Conservation (phyloP, 2,329 filamentous ascomycete species). For the Arthrobotrys sinensis region DNA sequence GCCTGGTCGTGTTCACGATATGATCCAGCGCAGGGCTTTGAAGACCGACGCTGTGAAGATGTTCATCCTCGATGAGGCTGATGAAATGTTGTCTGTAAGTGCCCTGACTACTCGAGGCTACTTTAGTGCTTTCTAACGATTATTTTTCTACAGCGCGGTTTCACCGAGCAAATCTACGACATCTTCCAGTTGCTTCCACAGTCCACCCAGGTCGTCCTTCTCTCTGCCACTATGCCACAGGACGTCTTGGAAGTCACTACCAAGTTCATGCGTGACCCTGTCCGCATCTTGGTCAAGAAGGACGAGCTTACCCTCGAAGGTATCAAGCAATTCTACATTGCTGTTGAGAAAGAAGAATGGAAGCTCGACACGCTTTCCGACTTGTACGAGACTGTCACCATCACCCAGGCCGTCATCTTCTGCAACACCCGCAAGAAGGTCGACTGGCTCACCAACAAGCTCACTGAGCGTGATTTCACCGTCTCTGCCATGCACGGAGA, state of each 20-base stretch:
- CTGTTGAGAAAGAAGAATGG: conserved; percentile 99
- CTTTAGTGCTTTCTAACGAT: conserved; percentile 65
- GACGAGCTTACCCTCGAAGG: conserved; percentile 99
- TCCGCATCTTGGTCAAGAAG: conserved; percentile 99
- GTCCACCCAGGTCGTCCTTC: conserved; percentile 97
- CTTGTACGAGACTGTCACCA: conserved; percentile 99
- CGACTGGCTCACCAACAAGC: conserved; percentile 99
- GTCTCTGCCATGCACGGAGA: conserved; percentile 99
- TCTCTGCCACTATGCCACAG: conserved; percentile 98
- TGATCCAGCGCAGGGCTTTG: conserved; percentile 98
- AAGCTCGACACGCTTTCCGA: conserved; percentile 99
- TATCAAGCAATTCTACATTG: conserved; percentile 99
- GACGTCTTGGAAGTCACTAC: conserved; percentile 99
- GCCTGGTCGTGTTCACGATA: conserved; percentile 97
- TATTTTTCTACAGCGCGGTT: conserved; percentile 79
- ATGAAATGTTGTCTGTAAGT: conserved; percentile 95
- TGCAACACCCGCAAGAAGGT: conserved; percentile 99
- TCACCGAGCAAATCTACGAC: conserved; percentile 99
- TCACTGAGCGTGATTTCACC: conserved; percentile 97
- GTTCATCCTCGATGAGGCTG: conserved; percentile 99
- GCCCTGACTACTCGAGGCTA: conserved; percentile 1
- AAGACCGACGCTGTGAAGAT: conserved; percentile 99
- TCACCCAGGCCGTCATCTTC: conserved; percentile 99
- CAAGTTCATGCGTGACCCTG: conserved; percentile 99
- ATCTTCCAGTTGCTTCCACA: conserved; percentile 99